These are phyloP conservation scores for Ascosphaera apis DNA, from an alignment of 2,329 filamentous ascomycete genomes.

Conservation along the genomic window DNA sequence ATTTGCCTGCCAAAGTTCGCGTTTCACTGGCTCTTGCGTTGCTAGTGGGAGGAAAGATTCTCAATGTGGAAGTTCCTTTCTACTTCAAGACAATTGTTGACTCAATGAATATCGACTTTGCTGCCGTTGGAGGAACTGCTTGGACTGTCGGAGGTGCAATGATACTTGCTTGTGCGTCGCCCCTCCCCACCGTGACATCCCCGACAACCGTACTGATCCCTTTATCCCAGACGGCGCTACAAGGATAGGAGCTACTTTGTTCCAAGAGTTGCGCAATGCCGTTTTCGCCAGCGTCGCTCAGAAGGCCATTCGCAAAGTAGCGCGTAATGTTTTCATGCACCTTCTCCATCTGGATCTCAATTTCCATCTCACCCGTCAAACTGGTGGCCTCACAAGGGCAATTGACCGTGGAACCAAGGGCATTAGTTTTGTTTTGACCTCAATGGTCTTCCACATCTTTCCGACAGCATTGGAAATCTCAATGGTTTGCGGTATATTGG, in stretches of 20 bases:
- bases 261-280: constrained; percentile 85
- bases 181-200: neutral
- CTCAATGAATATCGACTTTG: constrained; percentile 88
- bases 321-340: constrained; percentile 62
- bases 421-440: constrained; percentile 88
- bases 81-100: constrained; percentile 98
- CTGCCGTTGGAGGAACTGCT: constrained; percentile 66
- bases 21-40: constrained; percentile 67
- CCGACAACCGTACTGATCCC: constrained; percentile 4
- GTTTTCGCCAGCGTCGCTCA: constrained; percentile 94
- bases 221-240: constrained; percentile 54
- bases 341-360: constrained; percentile 69
- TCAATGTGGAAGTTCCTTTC: constrained; percentile 96
- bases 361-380: constrained; percentile 88
- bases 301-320: constrained; percentile 81
- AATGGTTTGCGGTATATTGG: constrained; percentile 83
- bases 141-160: constrained; percentile 75
- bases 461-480: constrained; percentile 84
- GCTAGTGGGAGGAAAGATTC: constrained; percentile 68
- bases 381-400: constrained; percentile 75
- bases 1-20: constrained; percentile 56
- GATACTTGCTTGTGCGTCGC: constrained; percentile 56
- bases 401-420: constrained; percentile 96
- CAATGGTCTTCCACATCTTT: constrained; percentile 95
- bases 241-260: constrained; percentile 67